Evolutionary conservation across 441 rosid genomes (phyloP).

Genomic region (Heliophila coronopifolia): DNA sequence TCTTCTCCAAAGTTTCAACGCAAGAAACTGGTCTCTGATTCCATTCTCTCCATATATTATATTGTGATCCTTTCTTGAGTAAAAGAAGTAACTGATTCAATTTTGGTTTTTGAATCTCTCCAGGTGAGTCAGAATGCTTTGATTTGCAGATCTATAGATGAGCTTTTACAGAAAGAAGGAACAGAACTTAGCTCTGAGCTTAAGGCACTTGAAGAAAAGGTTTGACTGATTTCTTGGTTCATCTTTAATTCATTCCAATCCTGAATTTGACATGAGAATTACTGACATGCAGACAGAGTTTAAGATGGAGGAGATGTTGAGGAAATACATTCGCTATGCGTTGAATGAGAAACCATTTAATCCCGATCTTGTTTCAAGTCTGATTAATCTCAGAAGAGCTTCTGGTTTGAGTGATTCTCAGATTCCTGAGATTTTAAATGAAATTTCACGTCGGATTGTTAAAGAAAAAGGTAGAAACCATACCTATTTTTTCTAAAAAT

Average conservation of each 20-base stretch:
- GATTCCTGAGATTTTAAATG: conserved; percentile 69
- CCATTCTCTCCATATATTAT: neutral
- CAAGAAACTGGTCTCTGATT: conserved; percentile 52
- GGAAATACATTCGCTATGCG: conserved; percentile 79
- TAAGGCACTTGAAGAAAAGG: conserved; percentile 52
- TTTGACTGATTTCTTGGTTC: conserved; percentile 26
- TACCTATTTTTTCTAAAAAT: neutral
- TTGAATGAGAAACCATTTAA: conserved; percentile 90
- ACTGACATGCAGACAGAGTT: conserved; percentile 75
- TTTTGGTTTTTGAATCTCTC: conserved; percentile 5
- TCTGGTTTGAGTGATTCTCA: conserved; percentile 62
- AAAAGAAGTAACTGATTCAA: neutral
- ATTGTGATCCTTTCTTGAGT: neutral
- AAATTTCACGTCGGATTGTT: conserved; percentile 76
- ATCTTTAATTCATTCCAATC: neutral
- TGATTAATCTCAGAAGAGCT: conserved; percentile 66
- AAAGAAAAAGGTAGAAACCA: conserved; percentile 62
- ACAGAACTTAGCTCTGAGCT: conserved; percentile 48
- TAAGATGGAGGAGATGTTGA: conserved; percentile 71
- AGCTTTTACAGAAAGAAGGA: conserved; percentile 49
- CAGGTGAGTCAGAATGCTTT: conserved; percentile 82
- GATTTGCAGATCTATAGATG: conserved; percentile 69
- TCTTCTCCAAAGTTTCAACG: conserved; percentile 68
- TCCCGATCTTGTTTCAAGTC: conserved; percentile 53
- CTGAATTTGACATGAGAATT: neutral